Base-by-base conservation (phyloP, 306 rosid species). In the Cercis canadensis region DNA sequence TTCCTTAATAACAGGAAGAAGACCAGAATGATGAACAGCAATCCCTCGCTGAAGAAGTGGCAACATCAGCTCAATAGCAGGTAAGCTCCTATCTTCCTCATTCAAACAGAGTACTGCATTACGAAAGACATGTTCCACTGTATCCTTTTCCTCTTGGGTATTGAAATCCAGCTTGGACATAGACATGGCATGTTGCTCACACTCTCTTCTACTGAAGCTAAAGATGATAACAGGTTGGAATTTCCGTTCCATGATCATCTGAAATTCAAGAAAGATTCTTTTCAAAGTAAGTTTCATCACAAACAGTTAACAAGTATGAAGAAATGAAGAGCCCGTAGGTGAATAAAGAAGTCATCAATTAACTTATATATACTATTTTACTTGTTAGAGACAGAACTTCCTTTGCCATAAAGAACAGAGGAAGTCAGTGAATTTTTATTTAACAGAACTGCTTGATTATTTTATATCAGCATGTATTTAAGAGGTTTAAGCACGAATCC, bases 21-120 rank as follows among this genome's bases (percentile, higher is more conserved):
- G 98, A 67, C 98, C 98, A 75, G 98, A 94, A 74, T 94, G 98
- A 83, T 94, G 98, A 76, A 94, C 97, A 33, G 96, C 96, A 84
- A 94, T 90, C 57, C 98, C 98, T 61, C 97, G 92, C 85, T 89
- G 90, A 76, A 94, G 97, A 45, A 91, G 88, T 32, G 98, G 98
- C 79, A 90, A 66, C 92, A 94, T 94, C 80, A 83, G 75, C 83
- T 90, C 96, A 71, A 94, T 91, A 19, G 98, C 98, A 60, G 98
- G 98, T 62, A 94, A 85, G 62, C 74, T 87, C 80, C 96, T 83
- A 80, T 94, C 98, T 75, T 94, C 98, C 80, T 94, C 98, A 36
- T 83, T 87, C 87, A 94, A 80, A 86, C 98, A 94, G 19, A 79
- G 95, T 19, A 94, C 75, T 51, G 95, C 98, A 82, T 87, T 94